phyloP scores from a whole-genome alignment of 2,329 filamentous ascomycete species.

The Phoma herbarum region DNA sequence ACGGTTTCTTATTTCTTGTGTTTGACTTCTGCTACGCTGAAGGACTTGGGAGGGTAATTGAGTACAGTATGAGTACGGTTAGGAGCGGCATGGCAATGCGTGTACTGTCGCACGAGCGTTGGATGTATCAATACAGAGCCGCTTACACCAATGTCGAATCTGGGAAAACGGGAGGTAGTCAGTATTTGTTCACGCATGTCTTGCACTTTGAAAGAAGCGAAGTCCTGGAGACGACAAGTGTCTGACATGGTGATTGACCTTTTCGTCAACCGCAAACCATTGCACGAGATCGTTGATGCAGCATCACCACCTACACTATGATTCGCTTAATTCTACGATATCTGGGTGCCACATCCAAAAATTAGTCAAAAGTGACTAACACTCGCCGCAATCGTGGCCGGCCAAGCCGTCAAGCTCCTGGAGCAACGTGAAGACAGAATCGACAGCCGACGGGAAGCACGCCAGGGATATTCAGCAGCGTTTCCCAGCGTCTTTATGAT shows the following conservation, averaged over 20 bases:
- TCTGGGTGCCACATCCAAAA: slow-evolving; percentile 17
- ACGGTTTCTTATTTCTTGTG: slow-evolving; percentile 21
- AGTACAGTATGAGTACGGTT: slow-evolving; percentile 12
- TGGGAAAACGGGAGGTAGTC: neutral
- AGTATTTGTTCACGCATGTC: neutral
- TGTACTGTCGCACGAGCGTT: slow-evolving; percentile 16
- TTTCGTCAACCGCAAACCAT: neutral
- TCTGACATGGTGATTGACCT: neutral
- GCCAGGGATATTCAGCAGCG: neutral
- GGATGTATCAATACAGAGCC: slow-evolving; percentile 39
- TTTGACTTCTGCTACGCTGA: slow-evolving; percentile 13
- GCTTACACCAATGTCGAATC: neutral
- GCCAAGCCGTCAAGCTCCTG: slow-evolving; percentile 6
- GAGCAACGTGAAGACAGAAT: neutral
- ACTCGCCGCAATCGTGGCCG: slow-evolving; percentile 12
- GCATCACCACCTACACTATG: slow-evolving; percentile 31
- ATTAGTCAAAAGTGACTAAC: slow-evolving; percentile 24
- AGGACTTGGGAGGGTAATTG: slow-evolving; percentile 9
- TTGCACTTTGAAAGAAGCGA: neutral
- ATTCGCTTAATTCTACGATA: slow-evolving; percentile 20
- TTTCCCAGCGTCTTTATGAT: neutral
- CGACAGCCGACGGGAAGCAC: slow-evolving; percentile 1
- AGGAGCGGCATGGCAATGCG: slow-evolving; percentile 16
- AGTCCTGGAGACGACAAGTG: neutral
- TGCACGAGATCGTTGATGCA: neutral